Conservation (phyloP, 1,284 basidiomycete genomes). For the Rhodotorula sp. region DNA sequence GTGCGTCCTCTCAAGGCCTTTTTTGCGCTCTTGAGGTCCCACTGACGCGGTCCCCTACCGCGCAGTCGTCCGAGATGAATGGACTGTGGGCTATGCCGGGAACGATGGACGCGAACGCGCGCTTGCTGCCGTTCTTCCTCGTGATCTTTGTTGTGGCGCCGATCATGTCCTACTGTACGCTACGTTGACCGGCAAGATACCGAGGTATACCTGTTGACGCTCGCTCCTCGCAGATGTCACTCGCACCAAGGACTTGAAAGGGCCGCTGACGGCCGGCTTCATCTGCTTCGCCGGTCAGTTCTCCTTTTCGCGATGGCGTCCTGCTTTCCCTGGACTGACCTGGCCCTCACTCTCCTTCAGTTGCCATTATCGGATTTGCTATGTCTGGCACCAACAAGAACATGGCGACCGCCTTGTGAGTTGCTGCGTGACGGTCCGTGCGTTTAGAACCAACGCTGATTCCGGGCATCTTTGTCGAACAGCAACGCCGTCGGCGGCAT, state of each 20-base stretch:
- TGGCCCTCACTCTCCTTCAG: background rate
- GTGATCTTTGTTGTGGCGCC: slow-evolving; percentile 20
- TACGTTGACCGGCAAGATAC: fast-evolving
- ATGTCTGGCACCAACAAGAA: slow-evolving; percentile 11
- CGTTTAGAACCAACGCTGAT: background rate
- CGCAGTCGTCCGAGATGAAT: slow-evolving; percentile 3
- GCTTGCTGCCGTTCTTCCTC: slow-evolving; percentile 29
- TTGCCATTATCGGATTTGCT: background rate
- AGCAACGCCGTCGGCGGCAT: slow-evolving; percentile 25
- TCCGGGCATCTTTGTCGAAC: too few relatives aligned
- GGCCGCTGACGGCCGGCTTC: slow-evolving; percentile 24
- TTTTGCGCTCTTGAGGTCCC: background rate
- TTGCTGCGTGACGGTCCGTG: too few relatives aligned
- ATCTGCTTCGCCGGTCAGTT: slow-evolving; percentile 6
- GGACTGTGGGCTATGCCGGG: slow-evolving; percentile 18
- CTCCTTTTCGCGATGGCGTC: background rate
- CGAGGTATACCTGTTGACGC: background rate
- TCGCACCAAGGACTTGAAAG: slow-evolving; percentile 23
- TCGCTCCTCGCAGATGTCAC: background rate
- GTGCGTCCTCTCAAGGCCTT: background rate
- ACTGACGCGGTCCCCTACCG: background rate
- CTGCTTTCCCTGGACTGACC: background rate
- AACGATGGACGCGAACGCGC: slow-evolving; percentile 19
- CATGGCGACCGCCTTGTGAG: slow-evolving; percentile 16
- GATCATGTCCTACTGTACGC: slow-evolving; percentile 17